Conservation (phyloP, 108 stramenopile species). For the Stephanodiscus triporus region DNA sequence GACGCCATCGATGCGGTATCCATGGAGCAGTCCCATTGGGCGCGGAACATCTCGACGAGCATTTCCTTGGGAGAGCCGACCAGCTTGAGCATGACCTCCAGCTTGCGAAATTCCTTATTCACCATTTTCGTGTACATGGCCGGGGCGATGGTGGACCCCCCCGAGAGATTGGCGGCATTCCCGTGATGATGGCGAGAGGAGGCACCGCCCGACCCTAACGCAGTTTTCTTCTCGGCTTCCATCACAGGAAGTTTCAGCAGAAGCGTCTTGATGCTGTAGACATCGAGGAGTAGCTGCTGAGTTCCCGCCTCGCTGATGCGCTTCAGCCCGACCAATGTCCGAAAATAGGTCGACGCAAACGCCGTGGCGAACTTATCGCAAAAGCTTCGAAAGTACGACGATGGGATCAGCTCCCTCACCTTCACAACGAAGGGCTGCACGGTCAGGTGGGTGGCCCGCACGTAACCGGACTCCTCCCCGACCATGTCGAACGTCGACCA, state of each 20-base stretch:
- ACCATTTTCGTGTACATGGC: constrained; percentile 95
- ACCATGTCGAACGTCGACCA: constrained; percentile 88
- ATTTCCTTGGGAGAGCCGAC: constrained; percentile 90
- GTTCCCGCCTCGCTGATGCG: constrained; percentile 92
- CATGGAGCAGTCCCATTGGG: constrained; percentile 80
- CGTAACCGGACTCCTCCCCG: constrained; percentile 94
- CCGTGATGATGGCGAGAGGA: constrained; percentile 22
- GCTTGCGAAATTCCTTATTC: constrained; percentile 88
- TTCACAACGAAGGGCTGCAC: constrained; percentile 77
- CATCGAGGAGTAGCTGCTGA: constrained; percentile 97
- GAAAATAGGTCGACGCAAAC: constrained; percentile 81
- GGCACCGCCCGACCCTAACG: background rate
- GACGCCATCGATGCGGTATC: constrained; percentile 68
- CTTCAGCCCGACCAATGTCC: constrained; percentile 76
- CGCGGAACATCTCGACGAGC: constrained; percentile 90
- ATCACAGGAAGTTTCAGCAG: constrained; percentile 88
- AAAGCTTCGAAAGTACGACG: constrained; percentile 89
- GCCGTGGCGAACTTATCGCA: constrained; percentile 94
- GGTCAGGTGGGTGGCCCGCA: constrained; percentile 83
- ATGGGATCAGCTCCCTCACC: constrained; percentile 68
- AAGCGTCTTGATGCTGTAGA: constrained; percentile 93
- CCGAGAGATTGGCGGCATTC: constrained; percentile 33
- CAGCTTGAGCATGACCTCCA: constrained; percentile 97
- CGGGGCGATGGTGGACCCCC: constrained; percentile 78
- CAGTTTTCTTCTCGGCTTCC: constrained; percentile 49